phyloP scores from a whole-genome alignment of 805 yeast species.

The Candida gorgasii region DNA sequence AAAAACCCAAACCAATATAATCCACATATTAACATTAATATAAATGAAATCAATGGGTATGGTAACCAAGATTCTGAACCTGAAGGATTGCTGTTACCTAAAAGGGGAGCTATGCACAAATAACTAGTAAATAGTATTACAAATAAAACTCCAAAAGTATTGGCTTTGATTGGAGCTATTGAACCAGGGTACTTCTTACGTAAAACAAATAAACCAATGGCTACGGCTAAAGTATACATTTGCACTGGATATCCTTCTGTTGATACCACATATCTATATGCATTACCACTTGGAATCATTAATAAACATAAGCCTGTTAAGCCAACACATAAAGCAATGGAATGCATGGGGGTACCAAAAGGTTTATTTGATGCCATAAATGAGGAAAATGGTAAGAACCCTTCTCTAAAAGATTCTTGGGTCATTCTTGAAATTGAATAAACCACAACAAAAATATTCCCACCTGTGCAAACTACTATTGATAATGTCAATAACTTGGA shows the following conservation, averaged over 20 bases:
- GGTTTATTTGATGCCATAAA: conserved; percentile 58
- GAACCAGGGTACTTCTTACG: conserved; percentile 50
- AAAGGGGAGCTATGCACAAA: conserved; percentile 52
- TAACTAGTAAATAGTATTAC: conserved; percentile 49
- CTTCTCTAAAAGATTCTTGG: conserved; percentile 67
- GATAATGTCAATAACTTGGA: conserved; percentile 55
- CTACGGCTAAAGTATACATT: conserved; percentile 50
- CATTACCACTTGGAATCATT: conserved; percentile 47
- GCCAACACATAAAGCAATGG: conserved; percentile 45
- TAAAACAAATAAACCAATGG: conserved; percentile 57
- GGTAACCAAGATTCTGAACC: conserved; percentile 48
- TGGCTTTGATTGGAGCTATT: conserved; percentile 53
- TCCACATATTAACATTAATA: conserved; percentile 45
- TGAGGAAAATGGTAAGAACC: conserved; percentile 54
- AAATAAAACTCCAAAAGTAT: conserved; percentile 47
- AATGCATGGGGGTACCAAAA: conserved; percentile 54
- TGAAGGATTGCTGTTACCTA: conserved; percentile 36
- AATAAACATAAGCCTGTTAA: conserved; percentile 43
- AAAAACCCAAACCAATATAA: conserved; percentile 59
- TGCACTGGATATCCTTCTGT: conserved; percentile 54
- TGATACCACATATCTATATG: conserved; percentile 52
- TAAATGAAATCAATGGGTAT: conserved; percentile 48
- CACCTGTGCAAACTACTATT: conserved; percentile 61
- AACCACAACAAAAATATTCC: conserved; percentile 61
- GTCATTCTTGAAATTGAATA: conserved; percentile 61